Base-by-base conservation (phyloP, 208 protist genomes). In the Acanthamoeba sp. region DNA sequence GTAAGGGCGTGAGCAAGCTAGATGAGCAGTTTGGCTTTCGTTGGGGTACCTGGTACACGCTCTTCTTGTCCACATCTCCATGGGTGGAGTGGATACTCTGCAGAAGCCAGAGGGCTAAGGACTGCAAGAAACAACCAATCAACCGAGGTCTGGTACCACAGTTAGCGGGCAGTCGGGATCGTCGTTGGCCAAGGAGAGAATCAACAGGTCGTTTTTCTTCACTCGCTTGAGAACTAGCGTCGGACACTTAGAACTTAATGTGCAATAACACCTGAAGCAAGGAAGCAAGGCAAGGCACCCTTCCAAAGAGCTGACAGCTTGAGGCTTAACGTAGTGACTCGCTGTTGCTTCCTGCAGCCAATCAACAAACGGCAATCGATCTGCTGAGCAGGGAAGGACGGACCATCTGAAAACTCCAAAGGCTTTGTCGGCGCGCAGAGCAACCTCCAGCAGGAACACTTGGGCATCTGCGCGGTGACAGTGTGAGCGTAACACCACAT, bases 391-490 rank as follows among this genome's bases (percentile, higher is more conserved):
- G 18, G 16, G 20, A 18, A 82, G 38, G 40, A 6, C 73, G 66
- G 14, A 82, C 73, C 36, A 82, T 14, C 50, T 40, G 73, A 40
- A 82, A 20, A n/a, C 45, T 2, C 45, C 22, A 22, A 88, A 88
- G 27, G 78, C 78, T 38, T 22, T 88, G 10, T 88, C 48, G 0
- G 78, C 78, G 38, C 48, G 48, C 10, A 88, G 78, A 2, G 38
- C 22, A 27, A 88, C 78, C 34, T 88, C 78, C 27, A 88, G 78
- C 9, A 88, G 78, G 32, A 88, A 88, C 40, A 88, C 78, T n/a
- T n/a, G n/a, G n/a, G n/a, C n/a, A n/a, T n/a, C 24, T 88, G 78
- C 18, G 78, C 78, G 9, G 78, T 45, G 57, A n/a, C 40, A 62
- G 24, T 45, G n/a, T 18, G 27, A 52, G 45, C 24, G 76, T 7